Evolutionary conservation across 257 asterid species (phyloP), one percentile per base, ranked within the genome.

Genomic region (Sherardia arvensis): DNA sequence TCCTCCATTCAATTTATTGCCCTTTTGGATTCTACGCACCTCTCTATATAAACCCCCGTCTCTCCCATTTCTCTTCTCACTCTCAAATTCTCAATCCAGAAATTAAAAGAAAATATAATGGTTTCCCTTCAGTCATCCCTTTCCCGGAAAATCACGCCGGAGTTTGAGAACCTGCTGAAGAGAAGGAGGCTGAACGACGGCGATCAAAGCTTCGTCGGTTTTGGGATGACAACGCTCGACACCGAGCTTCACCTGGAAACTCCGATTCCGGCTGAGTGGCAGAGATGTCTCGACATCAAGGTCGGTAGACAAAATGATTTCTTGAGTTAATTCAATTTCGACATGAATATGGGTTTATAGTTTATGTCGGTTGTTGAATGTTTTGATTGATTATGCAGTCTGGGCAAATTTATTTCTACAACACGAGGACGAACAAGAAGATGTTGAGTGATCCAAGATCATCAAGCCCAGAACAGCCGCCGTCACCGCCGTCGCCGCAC

Each of bases 241-340:
- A 55, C 68, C 6, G 67, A 68, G 12, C 68, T 64, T 4, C 75
- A 80, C 34, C 83, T 36, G 22, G 77, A 79, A 40, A 67, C 84
- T 68, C 86, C 78, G 0, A 68, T 76, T 3, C 82, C 95, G 40
- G 63, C 73, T 40, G 95, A 87, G 63, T 83, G 95, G 95, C 95
- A 87, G 68, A 69, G 84, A 53, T 84, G 88, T 34, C 93, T 87
- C 11, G 90, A 87, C 53, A 76, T 80, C 58, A 83, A 81, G 95
- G 95, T 87, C 63, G 18, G 10, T 25, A 22, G 3, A n/a, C 21
- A 51, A 8, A n/a, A 21, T 51, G 26, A n/a, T 1, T 43, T 34
- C 43, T 34, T 34, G 0, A 1, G 4, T 43, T 43, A n/a, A n/a
- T n/a, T n/a, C n/a, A n/a, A n/a, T n/a, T n/a, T n/a, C n/a, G n/a